Conservation (phyloP, 2,329 filamentous ascomycete species). For the Diaporthe nobilis region DNA sequence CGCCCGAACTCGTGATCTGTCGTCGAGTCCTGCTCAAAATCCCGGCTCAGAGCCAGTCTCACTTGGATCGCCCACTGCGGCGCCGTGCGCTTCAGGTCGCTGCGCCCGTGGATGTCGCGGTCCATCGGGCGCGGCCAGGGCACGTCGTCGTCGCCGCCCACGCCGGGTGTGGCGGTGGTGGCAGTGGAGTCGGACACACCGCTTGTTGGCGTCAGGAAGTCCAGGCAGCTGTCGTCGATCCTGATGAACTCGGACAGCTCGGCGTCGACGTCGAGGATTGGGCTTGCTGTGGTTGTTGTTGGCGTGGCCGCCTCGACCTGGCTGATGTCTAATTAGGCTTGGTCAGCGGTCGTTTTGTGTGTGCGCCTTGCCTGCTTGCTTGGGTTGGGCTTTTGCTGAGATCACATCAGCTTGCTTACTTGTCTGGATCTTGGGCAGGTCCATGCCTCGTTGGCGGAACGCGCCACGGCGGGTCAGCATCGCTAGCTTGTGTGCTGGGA, state of each 20-base stretch:
- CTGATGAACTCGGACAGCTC: not conserved
- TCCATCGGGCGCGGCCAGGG: slow-evolving; percentile 23
- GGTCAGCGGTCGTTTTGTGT: not conserved
- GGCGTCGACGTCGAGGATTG: not conserved
- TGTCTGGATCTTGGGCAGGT: slow-evolving; percentile 24
- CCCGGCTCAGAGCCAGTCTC: not conserved
- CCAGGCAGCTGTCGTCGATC: slow-evolving; percentile 21
- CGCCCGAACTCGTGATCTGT: not conserved
- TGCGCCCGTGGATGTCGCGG: slow-evolving; percentile 29
- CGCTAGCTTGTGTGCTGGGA: not conserved
- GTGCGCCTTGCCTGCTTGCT: not conserved
- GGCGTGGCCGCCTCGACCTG: not conserved
- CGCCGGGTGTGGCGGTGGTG: not conserved
- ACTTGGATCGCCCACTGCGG: slow-evolving; percentile 18
- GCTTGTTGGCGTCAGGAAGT: slow-evolving; percentile 6
- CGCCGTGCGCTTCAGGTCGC: not conserved
- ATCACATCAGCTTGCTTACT: not conserved
- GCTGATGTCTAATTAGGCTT: not conserved
- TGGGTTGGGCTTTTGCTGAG: not conserved
- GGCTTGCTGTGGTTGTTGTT: not conserved
- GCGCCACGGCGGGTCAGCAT: slow-evolving; percentile 31
- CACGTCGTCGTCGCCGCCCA: not conserved
- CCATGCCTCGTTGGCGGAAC: slow-evolving; percentile 17
- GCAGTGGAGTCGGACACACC: not conserved
- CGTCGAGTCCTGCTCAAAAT: slow-evolving; percentile 14